Base-by-base conservation (phyloP, 2,329 filamentous ascomycete genomes). In the Westerdykella ornata region DNA sequence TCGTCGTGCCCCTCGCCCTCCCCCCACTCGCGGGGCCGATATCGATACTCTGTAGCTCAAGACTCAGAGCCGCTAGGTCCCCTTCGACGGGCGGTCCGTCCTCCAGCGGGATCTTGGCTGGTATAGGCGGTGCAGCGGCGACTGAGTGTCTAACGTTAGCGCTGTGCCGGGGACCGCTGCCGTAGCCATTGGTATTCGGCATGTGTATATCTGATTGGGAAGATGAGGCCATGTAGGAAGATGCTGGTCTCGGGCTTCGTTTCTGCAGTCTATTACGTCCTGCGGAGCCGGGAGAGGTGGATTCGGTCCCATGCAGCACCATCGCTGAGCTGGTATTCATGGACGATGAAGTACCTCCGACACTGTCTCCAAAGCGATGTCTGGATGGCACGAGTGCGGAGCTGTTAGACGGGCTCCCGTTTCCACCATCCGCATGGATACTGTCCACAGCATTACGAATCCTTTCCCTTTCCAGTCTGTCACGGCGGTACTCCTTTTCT, bases 41-140 rank as follows among this genome's bases (percentile, higher is more conserved):
- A 46, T 73, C 70, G 46, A 72, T 71, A 48, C 60, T 67, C 46
- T 64, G 80, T 72, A 89, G 76, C 66, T 89, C 85, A 48, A 86
- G 73, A 64, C 84, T 76, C 39, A 89, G 66, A 15, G 82, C 78
- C 63, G 73, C 72, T 47, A 77, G 71, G 42, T 74, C 73, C 18
- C 66, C 63, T 13, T 61, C 66, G 38, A 43, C 41, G 22, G 48
- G 35, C 62, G 68, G 54, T 26, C 67, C 65, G 4, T 62, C 65
- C 53, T 63, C 58, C 16, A 84, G 62, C 1, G 82, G 81, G 7
- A 86, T 69, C 65, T 87, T 87, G n/a, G 81, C 81, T 3, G 84
- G 83, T 37, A 85, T 74, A 0, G 80, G 78, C 11, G 83, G 82
- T 0, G 68, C 71, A n/a, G 30, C 30, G 14, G 62, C 68, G 14